Conservation (phyloP, 176 grass and related monocot species). For the Aegilops tauschii region DNA sequence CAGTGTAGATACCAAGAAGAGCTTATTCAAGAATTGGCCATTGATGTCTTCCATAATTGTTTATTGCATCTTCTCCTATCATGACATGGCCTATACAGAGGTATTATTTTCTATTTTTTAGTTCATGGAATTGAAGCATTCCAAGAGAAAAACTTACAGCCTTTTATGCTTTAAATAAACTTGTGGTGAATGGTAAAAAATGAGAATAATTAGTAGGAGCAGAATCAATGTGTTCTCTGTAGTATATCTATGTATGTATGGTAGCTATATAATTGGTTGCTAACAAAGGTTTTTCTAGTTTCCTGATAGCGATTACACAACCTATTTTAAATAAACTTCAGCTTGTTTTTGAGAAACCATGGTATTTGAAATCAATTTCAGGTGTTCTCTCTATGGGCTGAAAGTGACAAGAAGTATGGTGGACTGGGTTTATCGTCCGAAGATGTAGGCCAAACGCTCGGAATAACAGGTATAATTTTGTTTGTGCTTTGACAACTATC, state of each 20-base stretch:
- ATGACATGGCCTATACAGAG: slow-evolving; percentile 94
- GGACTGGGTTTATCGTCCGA: too few species aligned
- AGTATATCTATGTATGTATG: too few species aligned
- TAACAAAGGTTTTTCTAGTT: too few species aligned
- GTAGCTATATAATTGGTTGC: too few species aligned
- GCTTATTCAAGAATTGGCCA: slow-evolving; percentile 91
- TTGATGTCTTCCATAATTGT: slow-evolving; percentile 93
- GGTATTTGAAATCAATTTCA: too few species aligned
- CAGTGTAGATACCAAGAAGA: slow-evolving; percentile 37
- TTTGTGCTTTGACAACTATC: background rate
- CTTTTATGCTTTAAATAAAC: slow-evolving; percentile 7
- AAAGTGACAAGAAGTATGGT: too few species aligned
- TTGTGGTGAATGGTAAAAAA: background rate
- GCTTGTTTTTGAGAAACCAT: too few species aligned
- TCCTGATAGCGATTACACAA: too few species aligned
- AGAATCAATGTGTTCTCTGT: background rate
- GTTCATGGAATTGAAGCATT: background rate
- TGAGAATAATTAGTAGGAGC: background rate
- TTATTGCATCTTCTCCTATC: slow-evolving; percentile 83
- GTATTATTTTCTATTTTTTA: slow-evolving; percentile 6
- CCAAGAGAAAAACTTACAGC: background rate
- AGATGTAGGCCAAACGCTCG: too few species aligned
- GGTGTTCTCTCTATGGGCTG: too few species aligned
- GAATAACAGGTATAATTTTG: background rate
- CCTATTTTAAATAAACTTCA: too few species aligned